phyloP scores from a whole-genome alignment of 148 eudicot genomes.

The Fallopia convolvulus region DNA sequence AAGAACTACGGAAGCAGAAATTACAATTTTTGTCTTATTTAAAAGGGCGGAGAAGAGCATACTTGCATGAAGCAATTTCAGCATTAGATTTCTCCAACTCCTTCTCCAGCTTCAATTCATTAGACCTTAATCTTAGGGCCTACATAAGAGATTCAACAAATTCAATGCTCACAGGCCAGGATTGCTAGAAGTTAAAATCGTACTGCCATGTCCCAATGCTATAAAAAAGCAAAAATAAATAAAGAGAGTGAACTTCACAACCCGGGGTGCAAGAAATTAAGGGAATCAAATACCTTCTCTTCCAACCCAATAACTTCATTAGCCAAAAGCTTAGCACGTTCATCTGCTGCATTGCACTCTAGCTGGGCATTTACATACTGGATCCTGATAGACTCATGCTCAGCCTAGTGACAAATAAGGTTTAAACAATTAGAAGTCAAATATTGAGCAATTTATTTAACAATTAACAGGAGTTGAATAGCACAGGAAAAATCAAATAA shows the following conservation, averaged over 20 bases:
- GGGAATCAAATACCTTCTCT: conserved; percentile 59
- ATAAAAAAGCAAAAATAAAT: neutral
- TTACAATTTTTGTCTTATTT: neutral
- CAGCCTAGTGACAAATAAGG: conserved; percentile 55
- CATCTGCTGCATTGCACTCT: conserved; percentile 98
- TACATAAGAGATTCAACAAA: conserved; percentile 18
- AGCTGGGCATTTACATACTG: conserved; percentile 81
- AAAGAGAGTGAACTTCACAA: neutral
- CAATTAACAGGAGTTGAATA: neutral
- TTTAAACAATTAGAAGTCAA: conserved; percentile 24
- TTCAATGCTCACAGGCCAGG: neutral
- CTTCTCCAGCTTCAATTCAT: conserved; percentile 87
- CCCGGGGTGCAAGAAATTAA: neutral
- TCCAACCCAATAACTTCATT: conserved; percentile 96
- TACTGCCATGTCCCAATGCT: neutral
- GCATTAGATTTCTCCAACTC: conserved; percentile 70
- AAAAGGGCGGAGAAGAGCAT: conserved; percentile 19
- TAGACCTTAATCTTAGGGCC: conserved; percentile 86
- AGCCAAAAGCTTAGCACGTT: conserved; percentile 93
- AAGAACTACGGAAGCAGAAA: conserved; percentile 1
- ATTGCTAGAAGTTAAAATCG: neutral
- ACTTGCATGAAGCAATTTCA: conserved; percentile 73
- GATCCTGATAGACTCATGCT: conserved; percentile 69
- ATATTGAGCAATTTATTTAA: neutral
- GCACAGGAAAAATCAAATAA: neutral